Percentiles rank a stretch among this genome's conserved stretches.
These are phyloP conservation scores for Coemansia sp. DNA, from an alignment of 192 early-diverging fungal species.

Conservation along the genomic window DNA sequence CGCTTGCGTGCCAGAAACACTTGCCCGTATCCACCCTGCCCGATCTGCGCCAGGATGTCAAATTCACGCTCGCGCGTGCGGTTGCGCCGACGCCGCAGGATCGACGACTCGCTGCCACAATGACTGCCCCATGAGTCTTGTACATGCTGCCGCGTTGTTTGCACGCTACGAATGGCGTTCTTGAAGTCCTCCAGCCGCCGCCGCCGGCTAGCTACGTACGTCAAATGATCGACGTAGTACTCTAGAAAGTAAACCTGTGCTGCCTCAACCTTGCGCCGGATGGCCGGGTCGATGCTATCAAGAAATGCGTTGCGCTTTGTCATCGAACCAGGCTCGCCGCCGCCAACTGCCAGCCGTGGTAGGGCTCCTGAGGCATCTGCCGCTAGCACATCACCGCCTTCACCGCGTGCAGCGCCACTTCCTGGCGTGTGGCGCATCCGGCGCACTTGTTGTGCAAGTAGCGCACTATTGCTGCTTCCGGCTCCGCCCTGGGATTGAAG, in stretches of 20 bases:
- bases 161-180: conserved; percentile 36
- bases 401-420: neutral
- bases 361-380: conserved; percentile 7
- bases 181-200: conserved; percentile 62
- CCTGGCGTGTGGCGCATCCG: conserved; percentile 26
- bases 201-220: conserved; percentile 66
- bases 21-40: conserved; percentile 78
- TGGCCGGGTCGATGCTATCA: conserved; percentile 45
- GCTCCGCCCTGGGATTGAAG: conserved; percentile 12
- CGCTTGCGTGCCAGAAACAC: conserved; percentile 69
- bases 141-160: conserved; percentile 54
- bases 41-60: conserved; percentile 67
- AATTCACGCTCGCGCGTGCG: conserved; percentile 65
- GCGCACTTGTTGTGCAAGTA: conserved; percentile 43
- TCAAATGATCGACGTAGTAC: conserved; percentile 75
- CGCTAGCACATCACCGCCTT: conserved; percentile 3
- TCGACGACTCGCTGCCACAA: conserved; percentile 56
- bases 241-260: conserved; percentile 67
- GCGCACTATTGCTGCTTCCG: conserved; percentile 19
- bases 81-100: conserved; percentile 65
- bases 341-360: conserved; percentile 8
- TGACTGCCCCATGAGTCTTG: conserved; percentile 60
- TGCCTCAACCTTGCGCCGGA: conserved; percentile 51
- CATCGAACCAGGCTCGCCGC: conserved; percentile 33
- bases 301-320: conserved; percentile 50